phyloP scores from a whole-genome alignment of 768 basidiomycete species.

The Candolleomyces aberdarensis region DNA sequence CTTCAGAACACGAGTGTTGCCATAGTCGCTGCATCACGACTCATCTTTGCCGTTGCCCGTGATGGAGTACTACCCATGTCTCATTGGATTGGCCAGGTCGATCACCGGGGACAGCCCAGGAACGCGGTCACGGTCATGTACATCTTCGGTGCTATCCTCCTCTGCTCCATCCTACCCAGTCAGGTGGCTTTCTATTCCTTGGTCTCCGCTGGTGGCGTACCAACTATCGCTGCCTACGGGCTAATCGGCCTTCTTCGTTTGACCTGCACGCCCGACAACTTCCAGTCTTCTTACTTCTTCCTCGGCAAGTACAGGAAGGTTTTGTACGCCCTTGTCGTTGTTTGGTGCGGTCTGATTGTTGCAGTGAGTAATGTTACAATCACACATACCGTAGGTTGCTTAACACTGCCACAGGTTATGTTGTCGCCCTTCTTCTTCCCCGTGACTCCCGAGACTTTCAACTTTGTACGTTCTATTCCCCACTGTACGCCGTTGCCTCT shows the following conservation, averaged over 20 bases:
- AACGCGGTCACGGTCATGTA: conserved; percentile 89
- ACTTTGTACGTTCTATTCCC: conserved; percentile 59
- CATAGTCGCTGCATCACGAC: conserved; percentile 83
- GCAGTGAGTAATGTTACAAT: conserved; percentile 45
- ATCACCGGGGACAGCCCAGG: conserved; percentile 66
- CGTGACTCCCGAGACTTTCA: conserved; percentile 71
- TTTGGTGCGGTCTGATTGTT: conserved; percentile 77
- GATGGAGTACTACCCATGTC: conserved; percentile 89
- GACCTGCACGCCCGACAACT: conserved; percentile 73
- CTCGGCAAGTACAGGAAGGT: conserved; percentile 63
- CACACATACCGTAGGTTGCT: not conserved
- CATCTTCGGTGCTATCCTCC: conserved; percentile 65
- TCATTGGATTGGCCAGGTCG: conserved; percentile 77
- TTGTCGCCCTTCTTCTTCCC: conserved; percentile 90
- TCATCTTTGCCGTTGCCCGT: conserved; percentile 91
- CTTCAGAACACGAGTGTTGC: conserved; percentile 79
- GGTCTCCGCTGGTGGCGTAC: conserved; percentile 81
- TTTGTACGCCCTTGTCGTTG: conserved; percentile 63
- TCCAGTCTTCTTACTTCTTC: conserved; percentile 69
- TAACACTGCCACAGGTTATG: conserved; percentile 49
- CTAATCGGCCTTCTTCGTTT: conserved; percentile 76
- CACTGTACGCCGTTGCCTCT: not conserved
- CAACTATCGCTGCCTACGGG: conserved; percentile 86
- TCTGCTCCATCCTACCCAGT: conserved; percentile 89
- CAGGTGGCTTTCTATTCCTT: conserved; percentile 91